These are phyloP conservation scores for Tillandsia fasciculata DNA, from an alignment of 176 grass and related monocot genomes.

Conservation along the genomic window DNA sequence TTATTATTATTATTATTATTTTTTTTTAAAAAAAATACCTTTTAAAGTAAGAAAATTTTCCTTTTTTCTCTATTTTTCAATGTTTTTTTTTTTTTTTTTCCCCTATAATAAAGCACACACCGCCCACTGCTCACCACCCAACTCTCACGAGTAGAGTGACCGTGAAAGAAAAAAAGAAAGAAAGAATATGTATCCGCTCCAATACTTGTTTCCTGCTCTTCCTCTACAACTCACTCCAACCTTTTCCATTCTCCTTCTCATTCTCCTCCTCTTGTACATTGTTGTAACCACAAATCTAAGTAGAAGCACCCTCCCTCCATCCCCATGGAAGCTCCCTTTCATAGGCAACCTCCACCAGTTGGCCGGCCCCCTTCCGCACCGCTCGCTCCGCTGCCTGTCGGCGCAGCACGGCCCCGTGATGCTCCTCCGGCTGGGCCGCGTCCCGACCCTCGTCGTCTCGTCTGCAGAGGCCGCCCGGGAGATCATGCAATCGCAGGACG, in stretches of 20 bases:
- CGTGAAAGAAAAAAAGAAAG: no score
- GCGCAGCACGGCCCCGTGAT: constrained; percentile 35
- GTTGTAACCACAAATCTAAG: neutral
- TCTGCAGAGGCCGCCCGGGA: constrained; percentile 43
- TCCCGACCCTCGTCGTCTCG: constrained; percentile 29
- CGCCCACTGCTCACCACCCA: no score
- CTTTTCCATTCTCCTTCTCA: neutral
- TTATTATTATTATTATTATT: no score
- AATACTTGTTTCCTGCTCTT: neutral
- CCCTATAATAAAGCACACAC: no score
- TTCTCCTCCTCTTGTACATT: neutral
- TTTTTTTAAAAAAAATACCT: no score
- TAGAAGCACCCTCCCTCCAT: constrained; percentile 12
- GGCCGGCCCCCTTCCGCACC: constrained; percentile 20
- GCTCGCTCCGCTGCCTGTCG: constrained; percentile 20
- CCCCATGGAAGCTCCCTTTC: constrained; percentile 29
- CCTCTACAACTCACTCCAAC: neutral
- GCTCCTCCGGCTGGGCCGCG: constrained; percentile 47
- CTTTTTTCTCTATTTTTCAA: no score
- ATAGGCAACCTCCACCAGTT: constrained; percentile 54
- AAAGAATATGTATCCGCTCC: no score
- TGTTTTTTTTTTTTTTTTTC: no score
- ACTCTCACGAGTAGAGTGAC: no score
- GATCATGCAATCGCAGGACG: constrained; percentile 49
- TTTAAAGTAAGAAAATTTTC: no score